These are phyloP conservation scores for Rhinocladiella similis DNA, from an alignment of 2,329 filamentous ascomycete genomes.

Conservation along the genomic window DNA sequence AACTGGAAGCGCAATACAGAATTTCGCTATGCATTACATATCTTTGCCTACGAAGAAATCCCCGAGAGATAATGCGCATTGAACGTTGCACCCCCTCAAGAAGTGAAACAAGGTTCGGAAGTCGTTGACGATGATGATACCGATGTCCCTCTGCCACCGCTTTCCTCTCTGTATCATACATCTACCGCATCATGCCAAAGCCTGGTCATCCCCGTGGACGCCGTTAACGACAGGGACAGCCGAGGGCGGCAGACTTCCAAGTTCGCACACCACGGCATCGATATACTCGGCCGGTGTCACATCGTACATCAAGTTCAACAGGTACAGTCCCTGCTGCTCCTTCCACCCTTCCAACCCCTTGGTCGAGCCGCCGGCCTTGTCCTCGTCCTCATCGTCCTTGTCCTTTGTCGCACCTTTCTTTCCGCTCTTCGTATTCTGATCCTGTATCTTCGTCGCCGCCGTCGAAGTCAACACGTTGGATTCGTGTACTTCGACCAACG, in stretches of 20 bases:
- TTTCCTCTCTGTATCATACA: too few relatives aligned
- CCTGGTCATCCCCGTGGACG: constrained; percentile 28
- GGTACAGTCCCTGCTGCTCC: constrained; percentile 60
- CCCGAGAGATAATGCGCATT: too few relatives aligned
- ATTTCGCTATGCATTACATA: too few relatives aligned
- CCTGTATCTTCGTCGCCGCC: constrained; percentile 9
- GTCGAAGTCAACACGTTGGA: constrained; percentile 19
- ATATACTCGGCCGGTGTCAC: constrained; percentile 86
- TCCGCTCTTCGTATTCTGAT: constrained; percentile 13
- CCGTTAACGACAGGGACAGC: constrained; percentile 69
- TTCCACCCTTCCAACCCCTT: constrained; percentile 54
- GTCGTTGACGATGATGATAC: too few relatives aligned
- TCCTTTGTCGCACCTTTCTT: constrained; percentile 35
- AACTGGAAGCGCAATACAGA: too few relatives aligned
- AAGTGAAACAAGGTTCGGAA: too few relatives aligned
- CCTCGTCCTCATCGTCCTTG: constrained; percentile 27
- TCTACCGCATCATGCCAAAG: constrained; percentile 15
- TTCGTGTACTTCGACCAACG: constrained; percentile 48
- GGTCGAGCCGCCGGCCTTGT: constrained; percentile 22
- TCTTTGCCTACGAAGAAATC: too few relatives aligned
- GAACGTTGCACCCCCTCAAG: too few relatives aligned
- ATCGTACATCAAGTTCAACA: constrained; percentile 82
- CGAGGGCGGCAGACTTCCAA: constrained; percentile 80
- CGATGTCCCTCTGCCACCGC: too few relatives aligned
- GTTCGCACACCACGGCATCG: constrained; percentile 86